phyloP scores from a whole-genome alignment of 1,139 yeast species.

The Saccharomyces hybrid region DNA sequence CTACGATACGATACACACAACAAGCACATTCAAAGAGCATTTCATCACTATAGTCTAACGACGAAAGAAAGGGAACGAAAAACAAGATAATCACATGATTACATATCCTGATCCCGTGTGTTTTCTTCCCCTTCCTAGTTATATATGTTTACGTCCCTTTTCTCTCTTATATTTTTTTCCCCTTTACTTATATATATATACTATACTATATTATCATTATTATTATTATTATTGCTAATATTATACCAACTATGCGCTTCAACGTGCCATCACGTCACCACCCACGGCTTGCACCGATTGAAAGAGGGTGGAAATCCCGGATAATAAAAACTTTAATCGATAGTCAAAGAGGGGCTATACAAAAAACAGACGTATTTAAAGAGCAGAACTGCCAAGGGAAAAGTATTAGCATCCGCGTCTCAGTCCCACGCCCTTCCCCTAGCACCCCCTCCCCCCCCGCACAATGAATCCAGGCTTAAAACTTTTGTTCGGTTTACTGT shows the following conservation, averaged over 20 bases:
- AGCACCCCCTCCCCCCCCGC: neutral
- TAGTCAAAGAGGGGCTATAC: neutral
- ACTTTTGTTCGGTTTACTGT: neutral
- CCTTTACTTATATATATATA: neutral
- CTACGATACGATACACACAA: conserved; percentile 1
- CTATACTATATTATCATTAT: neutral
- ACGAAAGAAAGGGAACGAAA: neutral
- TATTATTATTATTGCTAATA: neutral
- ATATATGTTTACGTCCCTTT: neutral
- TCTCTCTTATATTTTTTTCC: no score
- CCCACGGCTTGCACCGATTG: neutral
- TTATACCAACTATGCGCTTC: no score
- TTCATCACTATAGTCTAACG: neutral
- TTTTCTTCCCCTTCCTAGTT: neutral
- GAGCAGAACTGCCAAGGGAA: neutral
- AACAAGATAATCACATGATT: no score
- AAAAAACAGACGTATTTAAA: neutral
- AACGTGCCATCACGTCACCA: neutral
- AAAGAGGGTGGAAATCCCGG: neutral
- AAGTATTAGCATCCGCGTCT: neutral
- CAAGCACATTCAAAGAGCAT: neutral
- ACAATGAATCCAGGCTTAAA: neutral
- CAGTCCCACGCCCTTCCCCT: neutral
- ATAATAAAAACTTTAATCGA: neutral
- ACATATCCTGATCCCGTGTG: no score